Evolutionary conservation across 768 basidiomycete species (phyloP), one percentile per base, ranked within the genome.

Genomic region (Amanita muscaria): DNA sequence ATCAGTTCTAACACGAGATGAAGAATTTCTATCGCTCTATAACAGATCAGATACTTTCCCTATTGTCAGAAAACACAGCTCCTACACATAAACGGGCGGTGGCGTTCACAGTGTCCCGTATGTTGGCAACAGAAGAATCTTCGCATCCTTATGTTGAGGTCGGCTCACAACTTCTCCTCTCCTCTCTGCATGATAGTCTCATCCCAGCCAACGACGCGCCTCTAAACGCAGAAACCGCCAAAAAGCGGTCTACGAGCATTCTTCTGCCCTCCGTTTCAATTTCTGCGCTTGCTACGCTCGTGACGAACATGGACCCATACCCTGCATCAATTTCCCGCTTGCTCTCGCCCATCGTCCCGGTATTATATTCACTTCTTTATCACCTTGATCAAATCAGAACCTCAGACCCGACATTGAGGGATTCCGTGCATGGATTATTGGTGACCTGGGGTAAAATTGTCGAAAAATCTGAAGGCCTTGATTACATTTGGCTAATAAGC

Each of bases 301-400:
- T 88, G 2, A 71, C 79, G 4, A 86, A 91, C 51, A 77, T 80
- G 4, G 88, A 93, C 50, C 88, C 89, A 4, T 83, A 86, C 3
- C 84, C 88, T 0, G 59, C 64, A 2, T 68, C 88, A 32, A 71
- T 88, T 31, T 70, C 78, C 0, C 58, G 66, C 15, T 54, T 90
- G 5, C 57, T 91, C 7, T 79, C 82, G 1, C 86, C 88, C 1
- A 74, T 93, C 25, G 51, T 84, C 0, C 63, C 81, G 0, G 61
- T 74, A 1, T 60, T 94, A 5, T 90, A 89, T 59, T 69, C 78
- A 1, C 64, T 92, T 1, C 61, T 73, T 3, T 70, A 67, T 46
- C 65, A 77, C 46, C 55, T 90, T 7, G 72, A 78, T 22, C 62
- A 58, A 18, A 58, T 61, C 22, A 82, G 74, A 53, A 70, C 79